phyloP scores from a whole-genome alignment of 495 filamentous ascomycete genomes.

The Cercophora samala region DNA sequence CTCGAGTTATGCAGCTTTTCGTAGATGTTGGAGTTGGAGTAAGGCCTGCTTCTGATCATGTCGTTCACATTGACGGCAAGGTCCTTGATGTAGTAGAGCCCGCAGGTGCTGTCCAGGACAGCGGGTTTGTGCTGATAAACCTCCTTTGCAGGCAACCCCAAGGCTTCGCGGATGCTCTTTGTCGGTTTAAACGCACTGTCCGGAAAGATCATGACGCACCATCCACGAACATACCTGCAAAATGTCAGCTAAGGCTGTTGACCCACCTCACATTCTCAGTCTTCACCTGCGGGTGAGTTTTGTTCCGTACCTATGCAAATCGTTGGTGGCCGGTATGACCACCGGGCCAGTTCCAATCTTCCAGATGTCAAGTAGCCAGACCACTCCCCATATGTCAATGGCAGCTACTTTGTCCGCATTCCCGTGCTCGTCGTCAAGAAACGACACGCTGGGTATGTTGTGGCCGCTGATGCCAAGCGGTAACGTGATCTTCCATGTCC shows the following conservation, averaged over 20 bases:
- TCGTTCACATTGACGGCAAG: conserved; percentile 15
- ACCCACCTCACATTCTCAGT: too few relatives aligned
- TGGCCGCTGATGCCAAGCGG: conserved; percentile 30
- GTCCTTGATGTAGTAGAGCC: conserved; percentile 29
- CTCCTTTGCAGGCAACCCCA: conserved; percentile 33
- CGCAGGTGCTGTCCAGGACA: conserved; percentile 29
- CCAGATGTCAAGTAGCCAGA: conserved; percentile 68
- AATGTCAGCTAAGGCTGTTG: too few relatives aligned
- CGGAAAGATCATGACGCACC: conserved; percentile 48
- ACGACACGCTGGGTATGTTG: conserved; percentile 79
- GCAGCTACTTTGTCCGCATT: conserved; percentile 64
- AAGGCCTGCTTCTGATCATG: conserved; percentile 12
- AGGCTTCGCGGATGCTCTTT: conserved; percentile 28
- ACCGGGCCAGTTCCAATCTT: conserved; percentile 22
- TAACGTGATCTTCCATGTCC: conserved; percentile 44
- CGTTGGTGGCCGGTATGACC: not conserved
- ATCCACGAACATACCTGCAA: conserved; percentile 31
- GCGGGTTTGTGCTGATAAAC: conserved; percentile 4
- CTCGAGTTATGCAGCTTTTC: conserved; percentile 6
- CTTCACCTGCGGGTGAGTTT: too few relatives aligned
- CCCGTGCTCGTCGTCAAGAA: conserved; percentile 64
- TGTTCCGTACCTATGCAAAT: too few relatives aligned
- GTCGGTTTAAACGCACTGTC: conserved; percentile 41
- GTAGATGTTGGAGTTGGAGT: conserved; percentile 3
- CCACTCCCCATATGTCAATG: conserved; percentile 65